phyloP scores from a whole-genome alignment of 1,284 basidiomycete species.

The Trichosporon sp. region DNA sequence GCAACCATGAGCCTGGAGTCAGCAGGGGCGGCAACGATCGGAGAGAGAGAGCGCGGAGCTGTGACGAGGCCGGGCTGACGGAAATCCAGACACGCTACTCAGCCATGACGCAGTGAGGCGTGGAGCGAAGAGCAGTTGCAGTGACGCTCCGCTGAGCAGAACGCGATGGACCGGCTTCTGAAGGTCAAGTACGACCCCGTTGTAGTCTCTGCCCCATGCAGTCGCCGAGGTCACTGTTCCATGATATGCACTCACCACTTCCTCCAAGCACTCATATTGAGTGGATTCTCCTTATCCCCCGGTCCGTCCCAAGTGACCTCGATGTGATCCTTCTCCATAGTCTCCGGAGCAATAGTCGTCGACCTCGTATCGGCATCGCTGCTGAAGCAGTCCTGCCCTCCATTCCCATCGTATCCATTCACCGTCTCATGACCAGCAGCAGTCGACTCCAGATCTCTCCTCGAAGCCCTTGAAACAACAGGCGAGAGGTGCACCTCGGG shows the following conservation, averaged over 20 bases:
- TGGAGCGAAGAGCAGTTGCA: background rate
- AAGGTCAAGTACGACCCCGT: no score
- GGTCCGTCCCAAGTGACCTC: conserved; percentile 35
- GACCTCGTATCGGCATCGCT: background rate
- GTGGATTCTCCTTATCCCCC: conserved; percentile 33
- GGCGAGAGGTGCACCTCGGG: background rate
- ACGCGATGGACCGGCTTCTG: no score
- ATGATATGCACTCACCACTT: conserved; percentile 33
- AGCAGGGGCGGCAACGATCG: background rate
- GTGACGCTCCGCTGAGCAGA: no score
- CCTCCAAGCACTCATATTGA: conserved; percentile 31
- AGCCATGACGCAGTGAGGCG: no score
- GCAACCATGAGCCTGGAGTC: conserved; percentile 27
- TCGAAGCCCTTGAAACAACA: background rate
- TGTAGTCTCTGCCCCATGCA: no score
- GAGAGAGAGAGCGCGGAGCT: no score
- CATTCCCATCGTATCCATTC: no score
- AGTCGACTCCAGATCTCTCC: background rate
- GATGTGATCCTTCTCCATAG: conserved; percentile 21
- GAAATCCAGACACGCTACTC: no score
- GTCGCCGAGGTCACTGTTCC: no score
- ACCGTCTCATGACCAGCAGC: background rate
- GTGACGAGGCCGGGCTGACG: no score
- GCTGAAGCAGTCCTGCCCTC: background rate
- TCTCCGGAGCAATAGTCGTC: background rate